Conservation (phyloP, 1,284 basidiomycete species). For the Termitomyces sp. region DNA sequence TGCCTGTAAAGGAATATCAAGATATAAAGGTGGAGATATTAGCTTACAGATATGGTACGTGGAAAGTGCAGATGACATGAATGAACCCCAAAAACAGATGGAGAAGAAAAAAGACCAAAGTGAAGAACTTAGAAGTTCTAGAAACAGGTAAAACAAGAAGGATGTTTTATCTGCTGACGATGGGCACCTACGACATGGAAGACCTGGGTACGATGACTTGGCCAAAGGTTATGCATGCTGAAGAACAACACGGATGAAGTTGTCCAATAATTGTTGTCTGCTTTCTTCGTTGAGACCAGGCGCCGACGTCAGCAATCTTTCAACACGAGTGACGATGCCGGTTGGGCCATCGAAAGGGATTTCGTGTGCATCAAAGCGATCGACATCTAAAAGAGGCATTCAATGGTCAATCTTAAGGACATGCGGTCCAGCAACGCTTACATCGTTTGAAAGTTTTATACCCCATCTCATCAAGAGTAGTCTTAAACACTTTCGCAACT, state of each 20-base stretch:
- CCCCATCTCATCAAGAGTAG: slow-evolving; percentile 53
- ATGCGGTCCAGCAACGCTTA: slow-evolving; percentile 32
- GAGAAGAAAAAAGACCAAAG: slow-evolving; percentile 1
- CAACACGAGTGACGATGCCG: slow-evolving; percentile 60
- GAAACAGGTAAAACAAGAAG: background rate
- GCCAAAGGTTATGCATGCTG: slow-evolving; percentile 41
- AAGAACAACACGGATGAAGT: slow-evolving; percentile 59
- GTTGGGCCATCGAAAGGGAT: slow-evolving; percentile 70
- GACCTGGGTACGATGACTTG: background rate
- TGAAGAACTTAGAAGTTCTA: background rate
- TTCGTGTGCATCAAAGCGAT: slow-evolving; percentile 65
- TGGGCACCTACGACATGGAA: background rate
- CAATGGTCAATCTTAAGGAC: background rate
- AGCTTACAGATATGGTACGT: background rate
- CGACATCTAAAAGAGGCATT: slow-evolving; percentile 42
- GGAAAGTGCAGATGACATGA: background rate
- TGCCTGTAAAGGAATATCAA: slow-evolving; percentile 5
- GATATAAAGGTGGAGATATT: slow-evolving; percentile 1
- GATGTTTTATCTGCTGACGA: background rate
- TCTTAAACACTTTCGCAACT: slow-evolving; percentile 59
- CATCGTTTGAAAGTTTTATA: slow-evolving; percentile 68
- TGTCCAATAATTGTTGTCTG: slow-evolving; percentile 52
- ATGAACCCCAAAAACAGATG: slow-evolving; percentile 6
- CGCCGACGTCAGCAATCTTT: slow-evolving; percentile 49
- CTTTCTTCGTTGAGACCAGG: slow-evolving; percentile 44